These are phyloP conservation scores for Coleophoma eucalyptorum DNA, from an alignment of 2,329 filamentous ascomycete species.

Conservation along the genomic window DNA sequence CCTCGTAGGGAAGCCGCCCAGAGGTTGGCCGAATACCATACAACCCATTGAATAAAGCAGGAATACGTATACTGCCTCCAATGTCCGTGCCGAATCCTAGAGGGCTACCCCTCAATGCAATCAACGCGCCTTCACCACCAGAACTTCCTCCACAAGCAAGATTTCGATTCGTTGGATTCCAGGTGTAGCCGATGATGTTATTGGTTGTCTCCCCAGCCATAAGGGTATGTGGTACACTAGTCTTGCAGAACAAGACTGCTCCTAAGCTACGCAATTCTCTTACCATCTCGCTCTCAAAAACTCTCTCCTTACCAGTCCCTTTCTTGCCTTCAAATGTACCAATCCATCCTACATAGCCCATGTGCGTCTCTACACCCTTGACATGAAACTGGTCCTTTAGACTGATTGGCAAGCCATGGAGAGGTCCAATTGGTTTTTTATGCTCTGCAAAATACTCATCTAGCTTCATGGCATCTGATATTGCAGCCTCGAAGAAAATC, in stretches of 20 bases:
- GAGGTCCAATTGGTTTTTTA: conserved; percentile 29
- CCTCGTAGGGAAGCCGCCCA: conserved; percentile 42
- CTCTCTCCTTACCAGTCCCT: conserved; percentile 42
- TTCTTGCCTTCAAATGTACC: conserved; percentile 53
- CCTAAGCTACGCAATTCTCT: conserved; percentile 34
- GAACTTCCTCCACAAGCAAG: conserved; percentile 24
- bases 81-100: conserved; percentile 28
- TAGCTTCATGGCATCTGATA: conserved; percentile 44
- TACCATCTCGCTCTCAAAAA: conserved; percentile 46
- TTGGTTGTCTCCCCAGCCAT: conserved; percentile 37
- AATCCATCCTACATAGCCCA: conserved; percentile 66
- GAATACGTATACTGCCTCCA: conserved; percentile 29
- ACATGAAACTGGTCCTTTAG: conserved; percentile 33
- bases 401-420: conserved; percentile 36
- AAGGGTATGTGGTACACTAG: conserved; percentile 34
- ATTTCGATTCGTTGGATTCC: conserved; percentile 25
- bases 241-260: conserved; percentile 36
- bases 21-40: conserved; percentile 33
- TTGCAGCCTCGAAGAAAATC: conserved; percentile 49
- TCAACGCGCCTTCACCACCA: conserved; percentile 29
- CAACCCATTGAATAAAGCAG: conserved; percentile 31
- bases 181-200: conserved; percentile 37
- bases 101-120: conserved; percentile 25
- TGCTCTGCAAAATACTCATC: conserved; percentile 44
- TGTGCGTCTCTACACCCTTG: conserved; percentile 32